phyloP scores from a whole-genome alignment of 768 basidiomycete genomes.

The Terana coerulea region DNA sequence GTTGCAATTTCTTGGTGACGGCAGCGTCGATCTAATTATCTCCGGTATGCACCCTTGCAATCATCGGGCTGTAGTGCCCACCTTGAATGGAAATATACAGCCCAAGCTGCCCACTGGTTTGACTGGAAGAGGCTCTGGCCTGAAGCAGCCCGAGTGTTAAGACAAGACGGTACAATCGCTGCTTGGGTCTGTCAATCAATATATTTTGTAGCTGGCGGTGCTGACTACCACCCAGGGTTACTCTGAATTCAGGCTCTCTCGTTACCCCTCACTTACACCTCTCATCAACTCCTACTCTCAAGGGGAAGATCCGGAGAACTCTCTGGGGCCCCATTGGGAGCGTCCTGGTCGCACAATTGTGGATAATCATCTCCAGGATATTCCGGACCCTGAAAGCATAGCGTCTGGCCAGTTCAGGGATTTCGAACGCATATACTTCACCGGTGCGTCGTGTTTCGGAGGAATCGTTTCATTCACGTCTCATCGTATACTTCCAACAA shows the following conservation, averaged over 20 bases:
- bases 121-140: conserved; percentile 70
- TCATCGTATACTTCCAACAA: conserved; percentile 14
- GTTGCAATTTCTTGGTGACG: conserved; percentile 43
- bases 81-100: too few species aligned
- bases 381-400: conserved; percentile 50
- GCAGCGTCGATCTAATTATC: conserved; percentile 61
- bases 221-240: conserved; percentile 29
- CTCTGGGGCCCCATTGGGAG: conserved; percentile 74
- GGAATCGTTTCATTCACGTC: background rate
- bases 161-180: conserved; percentile 61
- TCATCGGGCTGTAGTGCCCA: too few species aligned
- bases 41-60: conserved; percentile 61
- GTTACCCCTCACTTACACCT: conserved; percentile 52
- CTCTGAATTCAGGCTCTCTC: conserved; percentile 68
- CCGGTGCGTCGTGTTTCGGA: conserved; percentile 36
- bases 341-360: conserved; percentile 77
- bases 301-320: conserved; percentile 47
- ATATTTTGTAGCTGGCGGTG: background rate
- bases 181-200: conserved; percentile 54
- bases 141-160: conserved; percentile 57
- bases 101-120: conserved; percentile 83
- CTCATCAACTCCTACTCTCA: conserved; percentile 62
- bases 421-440: conserved; percentile 54
- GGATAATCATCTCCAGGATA: conserved; percentile 62
- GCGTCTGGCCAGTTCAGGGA: conserved; percentile 35